Conservation (phyloP, 345 rosid genomes). For the Bruguiera sexangula region DNA sequence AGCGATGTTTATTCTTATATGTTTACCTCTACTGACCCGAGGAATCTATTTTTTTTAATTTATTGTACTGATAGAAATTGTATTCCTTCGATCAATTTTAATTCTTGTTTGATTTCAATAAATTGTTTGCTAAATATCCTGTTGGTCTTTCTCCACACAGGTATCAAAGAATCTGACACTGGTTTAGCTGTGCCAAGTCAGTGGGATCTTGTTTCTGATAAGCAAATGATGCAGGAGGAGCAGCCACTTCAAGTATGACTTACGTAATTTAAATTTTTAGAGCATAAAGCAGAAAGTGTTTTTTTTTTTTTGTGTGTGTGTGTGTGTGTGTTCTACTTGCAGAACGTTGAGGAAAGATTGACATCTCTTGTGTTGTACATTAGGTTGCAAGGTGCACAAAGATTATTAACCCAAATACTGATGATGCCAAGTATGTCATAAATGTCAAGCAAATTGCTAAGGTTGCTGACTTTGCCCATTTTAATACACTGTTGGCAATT, state of each 20-base stretch:
- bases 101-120: too few relatives aligned
- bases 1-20: too few relatives aligned
- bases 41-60: too few relatives aligned
- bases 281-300: too few relatives aligned
- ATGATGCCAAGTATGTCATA: slow-evolving; percentile 92
- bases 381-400: slow-evolving; percentile 98
- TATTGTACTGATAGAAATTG: too few relatives aligned
- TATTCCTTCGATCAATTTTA: too few relatives aligned
- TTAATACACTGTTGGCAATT: background rate
- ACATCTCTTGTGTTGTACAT: slow-evolving; percentile 1
- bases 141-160: slow-evolving; percentile 22
- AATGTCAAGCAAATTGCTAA: slow-evolving; percentile 97
- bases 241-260: slow-evolving; percentile 73
- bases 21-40: too few relatives aligned
- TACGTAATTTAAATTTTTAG: background rate
- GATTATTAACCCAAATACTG: slow-evolving; percentile 91
- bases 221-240: slow-evolving; percentile 99
- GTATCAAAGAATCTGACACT: slow-evolving; percentile 96
- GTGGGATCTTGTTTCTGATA: slow-evolving; percentile 99
- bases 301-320: background rate
- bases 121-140: too few relatives aligned
- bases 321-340: background rate
- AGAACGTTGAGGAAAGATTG: background rate
- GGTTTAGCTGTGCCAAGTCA: slow-evolving; percentile 97
- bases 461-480: slow-evolving; percentile 33